Conservation (phyloP, 345 rosid species). For the Eucalyptus melliodora region DNA sequence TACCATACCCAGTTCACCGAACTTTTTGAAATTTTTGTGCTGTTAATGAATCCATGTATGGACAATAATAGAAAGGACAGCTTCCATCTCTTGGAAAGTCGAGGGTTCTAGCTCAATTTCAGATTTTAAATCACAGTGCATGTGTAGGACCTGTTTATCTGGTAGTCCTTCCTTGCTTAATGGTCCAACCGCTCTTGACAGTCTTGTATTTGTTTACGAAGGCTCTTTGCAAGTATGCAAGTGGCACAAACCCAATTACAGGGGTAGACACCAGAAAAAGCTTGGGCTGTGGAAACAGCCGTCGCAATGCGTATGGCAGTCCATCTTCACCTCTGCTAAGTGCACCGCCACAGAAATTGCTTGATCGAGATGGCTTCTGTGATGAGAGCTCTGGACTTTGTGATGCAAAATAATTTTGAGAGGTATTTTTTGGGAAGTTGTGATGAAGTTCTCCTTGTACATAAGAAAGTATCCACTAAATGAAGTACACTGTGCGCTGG, state of each 20-base stretch:
- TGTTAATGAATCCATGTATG: neutral
- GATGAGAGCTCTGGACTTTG: slow-evolving; percentile 66
- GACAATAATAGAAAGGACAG: neutral
- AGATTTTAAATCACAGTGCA: neutral
- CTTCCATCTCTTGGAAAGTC: neutral
- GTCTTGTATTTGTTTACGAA: neutral
- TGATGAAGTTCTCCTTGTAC: neutral
- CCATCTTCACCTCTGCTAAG: slow-evolving; percentile 86
- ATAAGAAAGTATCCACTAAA: neutral
- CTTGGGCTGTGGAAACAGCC: slow-evolving; percentile 81
- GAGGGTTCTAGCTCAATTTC: neutral
- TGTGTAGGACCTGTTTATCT: neutral
- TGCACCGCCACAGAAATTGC: slow-evolving; percentile 72
- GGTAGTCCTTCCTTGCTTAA: neutral
- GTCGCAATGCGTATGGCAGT: slow-evolving; percentile 71
- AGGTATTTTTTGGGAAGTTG: neutral
- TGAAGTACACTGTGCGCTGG: neutral
- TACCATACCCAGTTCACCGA: neutral
- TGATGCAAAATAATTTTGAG: slow-evolving; percentile 24
- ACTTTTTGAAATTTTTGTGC: neutral
- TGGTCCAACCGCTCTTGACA: neutral
- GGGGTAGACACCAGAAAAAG: slow-evolving; percentile 78
- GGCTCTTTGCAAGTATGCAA: slow-evolving; percentile 95
- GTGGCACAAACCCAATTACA: slow-evolving; percentile 72
- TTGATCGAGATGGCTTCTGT: slow-evolving; percentile 85